Conservation (phyloP, 495 filamentous ascomycete species). For the Pyronema domesticum region DNA sequence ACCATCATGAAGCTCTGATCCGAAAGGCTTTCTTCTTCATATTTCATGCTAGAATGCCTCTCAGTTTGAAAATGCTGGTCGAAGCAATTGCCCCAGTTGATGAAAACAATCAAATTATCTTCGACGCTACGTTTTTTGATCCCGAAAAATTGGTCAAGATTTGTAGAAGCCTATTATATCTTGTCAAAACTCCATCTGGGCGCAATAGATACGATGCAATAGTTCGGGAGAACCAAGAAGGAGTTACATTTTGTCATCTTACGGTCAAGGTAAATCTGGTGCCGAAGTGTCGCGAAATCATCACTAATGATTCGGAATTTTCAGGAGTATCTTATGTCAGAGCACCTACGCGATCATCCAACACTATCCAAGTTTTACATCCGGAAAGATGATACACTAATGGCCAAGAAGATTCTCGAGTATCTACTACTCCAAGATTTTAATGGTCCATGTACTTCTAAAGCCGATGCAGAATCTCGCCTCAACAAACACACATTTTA, state of each 20-base stretch:
- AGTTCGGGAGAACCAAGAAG: no score
- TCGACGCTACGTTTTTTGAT: neutral
- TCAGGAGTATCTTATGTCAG: neutral
- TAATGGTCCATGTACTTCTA: neutral
- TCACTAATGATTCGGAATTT: neutral
- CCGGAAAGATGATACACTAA: neutral
- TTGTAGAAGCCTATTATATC: neutral
- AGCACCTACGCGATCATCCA: neutral
- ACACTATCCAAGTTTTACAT: no score
- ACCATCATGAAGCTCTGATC: neutral
- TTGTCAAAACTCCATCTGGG: no score
- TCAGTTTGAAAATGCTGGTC: neutral
- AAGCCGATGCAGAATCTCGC: neutral
- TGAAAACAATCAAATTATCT: neutral
- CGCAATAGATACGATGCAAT: no score
- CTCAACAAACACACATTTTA: neutral
- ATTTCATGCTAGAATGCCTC: neutral
- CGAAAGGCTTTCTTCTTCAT: neutral
- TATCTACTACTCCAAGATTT: neutral
- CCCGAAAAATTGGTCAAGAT: neutral
- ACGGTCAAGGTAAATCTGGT: neutral
- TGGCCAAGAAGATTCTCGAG: neutral
- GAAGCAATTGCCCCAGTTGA: neutral
- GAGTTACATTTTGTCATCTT: neutral
- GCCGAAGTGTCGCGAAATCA: neutral